These are phyloP conservation scores for Suillus placidus DNA, from an alignment of 768 basidiomycete species.

Conservation along the genomic window DNA sequence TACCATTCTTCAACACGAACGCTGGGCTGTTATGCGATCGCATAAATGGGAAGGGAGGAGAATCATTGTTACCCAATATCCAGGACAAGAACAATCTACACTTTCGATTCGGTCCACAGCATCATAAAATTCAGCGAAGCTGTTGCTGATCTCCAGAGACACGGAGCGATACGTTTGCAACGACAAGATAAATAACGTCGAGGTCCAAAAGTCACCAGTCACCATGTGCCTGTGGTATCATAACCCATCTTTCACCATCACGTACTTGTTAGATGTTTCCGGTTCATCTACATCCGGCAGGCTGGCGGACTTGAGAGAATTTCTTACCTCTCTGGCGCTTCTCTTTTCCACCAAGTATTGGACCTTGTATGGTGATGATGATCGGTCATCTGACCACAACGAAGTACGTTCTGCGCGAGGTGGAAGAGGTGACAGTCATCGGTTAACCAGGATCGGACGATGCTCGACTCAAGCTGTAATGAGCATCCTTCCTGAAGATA, in stretches of 20 bases:
- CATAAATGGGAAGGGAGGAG: conserved; percentile 12
- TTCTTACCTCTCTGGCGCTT: conserved; percentile 9
- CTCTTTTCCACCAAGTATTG: conserved; percentile 13
- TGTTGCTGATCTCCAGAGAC: conserved; percentile 6
- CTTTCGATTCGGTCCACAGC: background rate
- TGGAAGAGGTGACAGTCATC: conserved; percentile 9
- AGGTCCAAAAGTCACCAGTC: conserved; percentile 15
- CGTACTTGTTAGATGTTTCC: conserved; percentile 12
- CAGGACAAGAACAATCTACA: background rate
- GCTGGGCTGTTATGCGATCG: background rate
- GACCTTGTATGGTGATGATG: conserved; percentile 7
- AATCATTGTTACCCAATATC: conserved; percentile 11
- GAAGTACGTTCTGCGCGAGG: conserved; percentile 1
- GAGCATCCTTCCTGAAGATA: conserved; percentile 3
- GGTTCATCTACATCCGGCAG: background rate
- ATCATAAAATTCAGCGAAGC: conserved; percentile 8
- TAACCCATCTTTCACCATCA: conserved; percentile 15
- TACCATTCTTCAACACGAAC: background rate
- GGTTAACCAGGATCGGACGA: conserved; percentile 13
- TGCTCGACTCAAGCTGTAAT: conserved; percentile 5
- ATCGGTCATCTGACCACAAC: conserved; percentile 12
- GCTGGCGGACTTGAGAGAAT: conserved; percentile 6
- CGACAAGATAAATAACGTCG: conserved; percentile 14
- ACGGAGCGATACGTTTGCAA: conserved; percentile 19
- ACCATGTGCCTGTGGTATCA: conserved; percentile 18